Evolutionary conservation across 2,329 filamentous ascomycete genomes (phyloP).

Genomic region (Penicillium italicum): DNA sequence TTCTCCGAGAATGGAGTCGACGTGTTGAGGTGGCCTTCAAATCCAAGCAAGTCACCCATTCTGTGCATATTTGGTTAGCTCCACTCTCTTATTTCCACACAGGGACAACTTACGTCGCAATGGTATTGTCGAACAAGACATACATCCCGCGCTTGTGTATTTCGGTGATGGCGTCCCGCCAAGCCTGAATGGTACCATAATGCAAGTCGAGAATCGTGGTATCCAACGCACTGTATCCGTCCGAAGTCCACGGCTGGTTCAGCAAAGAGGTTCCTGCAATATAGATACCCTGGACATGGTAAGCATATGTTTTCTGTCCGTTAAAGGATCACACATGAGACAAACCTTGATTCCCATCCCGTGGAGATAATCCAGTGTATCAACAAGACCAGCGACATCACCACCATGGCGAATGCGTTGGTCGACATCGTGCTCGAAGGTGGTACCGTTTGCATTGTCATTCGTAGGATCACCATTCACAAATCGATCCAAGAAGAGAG

Average conservation of each 20-base stretch:
- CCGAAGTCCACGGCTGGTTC: slow-evolving; percentile 61
- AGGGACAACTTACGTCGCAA: slow-evolving; percentile 51
- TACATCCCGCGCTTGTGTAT: slow-evolving; percentile 63
- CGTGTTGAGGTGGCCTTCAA: slow-evolving; percentile 57
- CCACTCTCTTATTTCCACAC: too few relatives aligned
- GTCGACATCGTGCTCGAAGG: slow-evolving; percentile 57
- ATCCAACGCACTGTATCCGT: slow-evolving; percentile 59
- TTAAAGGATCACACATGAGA: neutral
- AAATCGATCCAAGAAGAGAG: slow-evolving; percentile 60
- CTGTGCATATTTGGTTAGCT: slow-evolving; percentile 5
- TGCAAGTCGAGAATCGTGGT: slow-evolving; percentile 62
- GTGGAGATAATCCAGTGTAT: slow-evolving; percentile 61
- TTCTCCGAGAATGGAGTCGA: slow-evolving; percentile 54
- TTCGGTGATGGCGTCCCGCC: slow-evolving; percentile 55
- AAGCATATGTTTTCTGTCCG: slow-evolving; percentile 3
- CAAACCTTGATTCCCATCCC: slow-evolving; percentile 60
- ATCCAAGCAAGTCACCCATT: slow-evolving; percentile 61
- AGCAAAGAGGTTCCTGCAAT: slow-evolving; percentile 61
- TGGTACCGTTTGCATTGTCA: slow-evolving; percentile 58
- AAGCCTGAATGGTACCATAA: slow-evolving; percentile 56
- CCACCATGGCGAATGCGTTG: slow-evolving; percentile 62
- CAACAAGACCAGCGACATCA: slow-evolving; percentile 55
- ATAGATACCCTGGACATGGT: slow-evolving; percentile 50
- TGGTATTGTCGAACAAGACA: slow-evolving; percentile 63
- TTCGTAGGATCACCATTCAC: slow-evolving; percentile 63